Evolutionary conservation across 2,329 filamentous ascomycete genomes (phyloP).

Genomic region (Colletotrichum aenigma): DNA sequence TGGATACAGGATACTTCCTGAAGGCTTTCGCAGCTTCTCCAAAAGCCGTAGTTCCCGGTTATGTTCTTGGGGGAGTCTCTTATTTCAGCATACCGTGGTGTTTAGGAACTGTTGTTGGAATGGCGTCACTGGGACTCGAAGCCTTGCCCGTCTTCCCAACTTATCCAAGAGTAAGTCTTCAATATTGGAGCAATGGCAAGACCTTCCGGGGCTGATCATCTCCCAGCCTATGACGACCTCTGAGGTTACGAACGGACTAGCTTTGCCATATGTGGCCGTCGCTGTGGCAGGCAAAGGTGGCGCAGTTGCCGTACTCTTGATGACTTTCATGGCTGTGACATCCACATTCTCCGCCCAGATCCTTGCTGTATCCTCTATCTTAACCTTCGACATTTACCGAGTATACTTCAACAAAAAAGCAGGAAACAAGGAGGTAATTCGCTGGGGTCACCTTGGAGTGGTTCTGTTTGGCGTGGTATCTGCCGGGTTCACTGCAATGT

Average conservation of each 20-base stretch:
- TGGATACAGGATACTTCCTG: conserved; percentile 54
- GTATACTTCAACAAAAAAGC: conserved; percentile 52
- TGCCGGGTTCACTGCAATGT: conserved; percentile 53
- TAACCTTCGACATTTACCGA: conserved; percentile 58
- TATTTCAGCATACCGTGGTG: conserved; percentile 61
- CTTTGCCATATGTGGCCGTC: conserved; percentile 72
- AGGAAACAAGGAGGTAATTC: conserved; percentile 52
- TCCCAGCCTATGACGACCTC: conserved; percentile 52
- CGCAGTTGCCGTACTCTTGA: conserved; percentile 68
- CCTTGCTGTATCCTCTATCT: conserved; percentile 57
- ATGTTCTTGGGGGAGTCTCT: conserved; percentile 52
- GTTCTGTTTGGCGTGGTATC: conserved; percentile 56
- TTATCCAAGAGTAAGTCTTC: conserved; percentile 40
- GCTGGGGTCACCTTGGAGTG: conserved; percentile 56
- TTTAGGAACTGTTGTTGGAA: conserved; percentile 54
- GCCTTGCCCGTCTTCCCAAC: conserved; percentile 55
- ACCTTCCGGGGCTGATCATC: not conserved
- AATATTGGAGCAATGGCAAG: not conserved
- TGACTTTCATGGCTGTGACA: conserved; percentile 81
- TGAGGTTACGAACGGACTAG: conserved; percentile 71
- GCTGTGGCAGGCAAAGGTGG: conserved; percentile 73
- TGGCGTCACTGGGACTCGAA: conserved; percentile 51
- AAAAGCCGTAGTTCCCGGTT: conserved; percentile 53
- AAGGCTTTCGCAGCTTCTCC: conserved; percentile 55
- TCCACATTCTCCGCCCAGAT: conserved; percentile 56